Percentiles rank a stretch among this genome's conserved stretches.
These are phyloP conservation scores for Fraxinus albicans DNA, from an alignment of 305 asterid species.

Conservation along the genomic window DNA sequence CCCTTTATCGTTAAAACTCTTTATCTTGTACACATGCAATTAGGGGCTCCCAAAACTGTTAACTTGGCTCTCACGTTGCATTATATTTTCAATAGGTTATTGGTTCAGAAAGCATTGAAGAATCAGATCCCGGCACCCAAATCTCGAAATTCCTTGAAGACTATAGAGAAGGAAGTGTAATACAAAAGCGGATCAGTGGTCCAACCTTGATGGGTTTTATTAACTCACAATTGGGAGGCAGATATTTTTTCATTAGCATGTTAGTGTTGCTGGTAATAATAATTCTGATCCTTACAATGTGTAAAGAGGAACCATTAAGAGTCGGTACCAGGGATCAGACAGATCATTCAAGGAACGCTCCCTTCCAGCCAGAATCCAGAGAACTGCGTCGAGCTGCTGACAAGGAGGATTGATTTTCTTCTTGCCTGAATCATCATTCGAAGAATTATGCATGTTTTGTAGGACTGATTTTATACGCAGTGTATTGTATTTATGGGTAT, in stretches of 20 bases:
- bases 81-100: constrained; percentile 26
- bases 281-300: constrained; percentile 38
- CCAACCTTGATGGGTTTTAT: constrained; percentile 56
- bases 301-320: constrained; percentile 56
- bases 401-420: constrained; percentile 25
- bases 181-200: constrained; percentile 49
- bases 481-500: not conserved
- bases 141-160: constrained; percentile 66
- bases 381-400: constrained; percentile 30
- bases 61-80: not conserved
- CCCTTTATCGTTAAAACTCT: not conserved
- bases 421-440: not conserved
- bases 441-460: not conserved
- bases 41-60: not conserved
- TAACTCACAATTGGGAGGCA: constrained; percentile 52
- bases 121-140: constrained; percentile 53
- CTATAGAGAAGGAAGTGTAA: constrained; percentile 67
- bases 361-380: constrained; percentile 31
- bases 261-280: constrained; percentile 45
- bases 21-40: not conserved
- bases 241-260: constrained; percentile 38
- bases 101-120: constrained; percentile 42
- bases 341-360: constrained; percentile 31
- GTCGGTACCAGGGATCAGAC: constrained; percentile 47
- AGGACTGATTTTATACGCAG: not conserved